Evolutionary conservation across 495 filamentous ascomycete genomes (phyloP), one percentile per base, ranked within the genome.

Genomic region (Cenococcum geophilum): DNA sequence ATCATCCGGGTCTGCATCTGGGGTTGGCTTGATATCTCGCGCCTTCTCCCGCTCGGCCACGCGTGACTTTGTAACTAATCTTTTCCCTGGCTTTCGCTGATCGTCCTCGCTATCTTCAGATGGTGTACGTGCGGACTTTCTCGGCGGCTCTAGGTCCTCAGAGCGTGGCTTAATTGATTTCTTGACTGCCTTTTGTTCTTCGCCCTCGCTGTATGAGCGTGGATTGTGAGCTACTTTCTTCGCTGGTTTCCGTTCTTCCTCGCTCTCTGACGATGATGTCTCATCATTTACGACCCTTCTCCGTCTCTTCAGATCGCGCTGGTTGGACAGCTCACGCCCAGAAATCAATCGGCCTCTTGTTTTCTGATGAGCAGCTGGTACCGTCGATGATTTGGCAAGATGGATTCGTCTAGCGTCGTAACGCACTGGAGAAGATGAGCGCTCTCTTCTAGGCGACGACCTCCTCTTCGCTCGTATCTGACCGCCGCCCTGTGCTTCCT

Each of bases 151-250:
- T 21, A 57, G 65, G 3, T 61, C 61, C 27, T 62, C 57, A 6
- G 52, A 60, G 9, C 57, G 56, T 5, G 65, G 21, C 37, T 68
- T 68, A 16, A 56, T 36, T 5, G 49, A n/a, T 21, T 64, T 68
- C 47, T 68, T 64, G 2, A 34, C 37, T 18, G 54, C 42, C 42
- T 59, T 64, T 6, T 53, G 45, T 9, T 68, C 65, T 37, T 61
- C 58, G n/a, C 61, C 65, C 43, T 68, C 65, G 27, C 65, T 68
- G 37, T 40, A 68, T 1, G 65, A 58, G n/a, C 65, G 61, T 48
- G 60, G 61, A 18, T 60, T 67, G 35, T 49, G 23, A 10, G 47
- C 35, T 14, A 42, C 11, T 57, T 62, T 62, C 37, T 63, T 68
- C 8, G 36, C 48, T 22, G 59, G 68, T 14, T 51, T 52, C 34